A percentile compares a stretch with the other conserved stretches of the same genome.
phyloP scores from a whole-genome alignment of 805 yeast species.

The Ogataea zsoltii region DNA sequence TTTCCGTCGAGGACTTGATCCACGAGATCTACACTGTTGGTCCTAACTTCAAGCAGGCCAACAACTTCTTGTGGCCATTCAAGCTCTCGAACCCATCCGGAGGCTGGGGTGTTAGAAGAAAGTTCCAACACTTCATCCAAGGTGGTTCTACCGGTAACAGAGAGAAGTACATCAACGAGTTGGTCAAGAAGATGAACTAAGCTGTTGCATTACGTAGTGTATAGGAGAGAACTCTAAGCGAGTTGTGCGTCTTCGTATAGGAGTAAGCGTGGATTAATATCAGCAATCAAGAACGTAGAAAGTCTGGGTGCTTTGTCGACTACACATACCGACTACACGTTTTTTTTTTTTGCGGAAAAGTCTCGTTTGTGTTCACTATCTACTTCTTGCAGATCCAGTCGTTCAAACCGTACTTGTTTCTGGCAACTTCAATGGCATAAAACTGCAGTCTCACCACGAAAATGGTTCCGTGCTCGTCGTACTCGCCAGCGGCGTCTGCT shows the following conservation, averaged over 20 bases:
- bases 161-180: slow-evolving; percentile 92
- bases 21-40: slow-evolving; percentile 96
- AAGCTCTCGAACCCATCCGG: slow-evolving; percentile 94
- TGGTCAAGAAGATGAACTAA: slow-evolving; percentile 92
- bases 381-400: slow-evolving; percentile 71
- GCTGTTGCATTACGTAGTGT: slow-evolving; percentile 10
- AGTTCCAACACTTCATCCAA: slow-evolving; percentile 95
- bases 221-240: no score
- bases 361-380: background rate
- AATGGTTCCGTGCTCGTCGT: slow-evolving; percentile 79
- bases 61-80: slow-evolving; percentile 99
- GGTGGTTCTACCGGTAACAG: slow-evolving; percentile 99
- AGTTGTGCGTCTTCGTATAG: no score
- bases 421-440: slow-evolving; percentile 89
- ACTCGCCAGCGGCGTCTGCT: slow-evolving; percentile 68
- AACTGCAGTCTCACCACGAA: slow-evolving; percentile 93
- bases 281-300: no score
- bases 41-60: slow-evolving; percentile 98
- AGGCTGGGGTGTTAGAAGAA: slow-evolving; percentile 97
- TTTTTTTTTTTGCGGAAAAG: slow-evolving; percentile 7
- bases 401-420: slow-evolving; percentile 87
- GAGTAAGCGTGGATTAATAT: no score
- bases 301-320: no score
- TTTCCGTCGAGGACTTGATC: slow-evolving; percentile 88
- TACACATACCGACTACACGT: no score